Percentiles rank a stretch among this genome's conserved stretches.
phyloP scores from a whole-genome alignment of 176 grass and related monocot species.

The Phragmites australis region DNA sequence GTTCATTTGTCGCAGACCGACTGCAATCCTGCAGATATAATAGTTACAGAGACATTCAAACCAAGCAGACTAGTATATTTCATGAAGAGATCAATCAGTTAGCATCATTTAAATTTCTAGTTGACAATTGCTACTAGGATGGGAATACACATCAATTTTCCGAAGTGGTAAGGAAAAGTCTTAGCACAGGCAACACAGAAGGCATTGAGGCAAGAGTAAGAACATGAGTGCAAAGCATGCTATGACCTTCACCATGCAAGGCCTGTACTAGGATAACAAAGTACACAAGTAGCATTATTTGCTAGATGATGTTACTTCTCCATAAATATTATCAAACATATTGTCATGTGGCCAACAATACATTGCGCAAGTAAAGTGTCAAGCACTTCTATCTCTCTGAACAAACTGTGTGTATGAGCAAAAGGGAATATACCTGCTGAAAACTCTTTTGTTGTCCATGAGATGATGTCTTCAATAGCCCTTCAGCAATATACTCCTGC shows the following conservation, averaged over 20 bases:
- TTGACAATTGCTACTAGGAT: background rate
- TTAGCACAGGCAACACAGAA: background rate
- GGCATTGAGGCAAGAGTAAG: background rate
- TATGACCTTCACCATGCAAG: background rate
- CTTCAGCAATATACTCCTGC: constrained; percentile 64
- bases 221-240: background rate
- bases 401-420: background rate
- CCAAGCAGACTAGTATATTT: background rate
- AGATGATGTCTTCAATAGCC: constrained; percentile 56
- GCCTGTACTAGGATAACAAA: background rate
- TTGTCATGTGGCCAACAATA: background rate
- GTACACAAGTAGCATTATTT: background rate
- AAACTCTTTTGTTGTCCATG: constrained; percentile 48
- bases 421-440: constrained; percentile 56
- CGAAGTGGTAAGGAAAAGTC: background rate
- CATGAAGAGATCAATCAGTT: background rate
- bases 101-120: too few relatives aligned
- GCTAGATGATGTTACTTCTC: background rate
- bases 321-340: background rate
- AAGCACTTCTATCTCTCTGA: constrained; percentile 5
- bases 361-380: background rate
- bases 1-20: constrained; percentile 53
- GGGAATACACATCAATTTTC: background rate
- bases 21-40: constrained; percentile 58
- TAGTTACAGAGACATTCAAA: background rate